These are phyloP conservation scores for Hypoxylon sp. DNA, from an alignment of 2,329 filamentous ascomycete genomes.

Conservation along the genomic window DNA sequence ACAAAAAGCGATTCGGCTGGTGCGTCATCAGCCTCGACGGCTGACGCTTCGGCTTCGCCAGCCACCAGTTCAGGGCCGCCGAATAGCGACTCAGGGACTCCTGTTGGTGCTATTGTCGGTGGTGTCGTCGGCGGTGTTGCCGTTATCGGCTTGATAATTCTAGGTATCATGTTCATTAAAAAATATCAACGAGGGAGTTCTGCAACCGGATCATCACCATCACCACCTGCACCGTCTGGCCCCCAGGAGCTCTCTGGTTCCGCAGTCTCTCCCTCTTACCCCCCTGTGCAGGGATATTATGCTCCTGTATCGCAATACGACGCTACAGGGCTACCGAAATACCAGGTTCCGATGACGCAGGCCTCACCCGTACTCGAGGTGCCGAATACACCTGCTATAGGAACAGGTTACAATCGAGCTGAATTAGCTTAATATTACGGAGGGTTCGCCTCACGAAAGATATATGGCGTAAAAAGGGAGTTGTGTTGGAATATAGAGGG, in stretches of 20 bases:
- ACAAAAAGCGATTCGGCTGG: not conserved
- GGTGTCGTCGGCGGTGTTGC: slow-evolving; percentile 43
- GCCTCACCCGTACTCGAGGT: slow-evolving; percentile 20
- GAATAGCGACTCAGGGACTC: slow-evolving; percentile 13
- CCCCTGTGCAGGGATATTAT: slow-evolving; percentile 4
- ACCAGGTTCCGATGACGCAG: slow-evolving; percentile 20
- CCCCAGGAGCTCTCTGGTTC: slow-evolving; percentile 33
- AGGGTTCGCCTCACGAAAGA: not conserved
- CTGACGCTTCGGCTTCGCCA: slow-evolving; percentile 2
- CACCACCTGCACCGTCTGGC: slow-evolving; percentile 20
- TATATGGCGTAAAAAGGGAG: not conserved
- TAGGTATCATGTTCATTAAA: slow-evolving; percentile 36
- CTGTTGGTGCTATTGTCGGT: slow-evolving; percentile 37
- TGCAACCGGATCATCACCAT: slow-evolving; percentile 6
- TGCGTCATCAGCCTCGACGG: slow-evolving; percentile 17
- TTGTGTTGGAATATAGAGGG: not conserved
- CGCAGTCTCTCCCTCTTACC: slow-evolving; percentile 5
- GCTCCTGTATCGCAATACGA: slow-evolving; percentile 6
- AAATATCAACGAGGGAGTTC: slow-evolving; percentile 17
- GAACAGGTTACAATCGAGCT: slow-evolving; percentile 38
- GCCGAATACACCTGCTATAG: slow-evolving; percentile 31
- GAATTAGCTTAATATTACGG: slow-evolving; percentile 27
- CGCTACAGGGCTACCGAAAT: slow-evolving; percentile 11
- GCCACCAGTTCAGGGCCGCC: slow-evolving; percentile 4
- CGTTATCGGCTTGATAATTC: slow-evolving; percentile 26